Conservation (phyloP, 1,284 basidiomycete species). For the Tremellales sp. region DNA sequence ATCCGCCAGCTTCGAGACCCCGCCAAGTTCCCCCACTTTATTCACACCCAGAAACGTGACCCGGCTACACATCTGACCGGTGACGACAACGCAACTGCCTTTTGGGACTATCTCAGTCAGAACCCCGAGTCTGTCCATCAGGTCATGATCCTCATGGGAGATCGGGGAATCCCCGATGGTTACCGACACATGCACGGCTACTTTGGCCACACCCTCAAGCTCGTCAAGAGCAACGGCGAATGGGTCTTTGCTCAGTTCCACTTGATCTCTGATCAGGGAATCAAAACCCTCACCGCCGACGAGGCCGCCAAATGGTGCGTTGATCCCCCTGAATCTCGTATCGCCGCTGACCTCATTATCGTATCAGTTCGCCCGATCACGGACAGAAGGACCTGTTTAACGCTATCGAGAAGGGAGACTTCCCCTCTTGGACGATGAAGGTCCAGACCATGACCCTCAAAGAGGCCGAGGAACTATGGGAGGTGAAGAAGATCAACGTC, state of each 20-base stretch:
- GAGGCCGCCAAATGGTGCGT: constrained; percentile 40
- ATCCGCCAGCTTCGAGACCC: constrained; percentile 63
- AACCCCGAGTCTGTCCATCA: constrained; percentile 91
- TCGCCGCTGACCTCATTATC: not conserved
- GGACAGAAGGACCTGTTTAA: constrained; percentile 72
- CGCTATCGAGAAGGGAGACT: constrained; percentile 62
- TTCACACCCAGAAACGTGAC: constrained; percentile 85
- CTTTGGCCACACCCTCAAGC: constrained; percentile 89
- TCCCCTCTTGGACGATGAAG: constrained; percentile 37
- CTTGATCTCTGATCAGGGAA: constrained; percentile 67
- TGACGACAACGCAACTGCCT: constrained; percentile 46
- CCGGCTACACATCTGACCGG: constrained; percentile 51
- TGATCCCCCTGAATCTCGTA: not conserved
- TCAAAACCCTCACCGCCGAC: constrained; percentile 56
- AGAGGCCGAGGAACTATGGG: constrained; percentile 82
- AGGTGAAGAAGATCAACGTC: constrained; percentile 44
- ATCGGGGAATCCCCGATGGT: constrained; percentile 75
- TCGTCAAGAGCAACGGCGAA: constrained; percentile 71
- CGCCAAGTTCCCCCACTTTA: constrained; percentile 68
- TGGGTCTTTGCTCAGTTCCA: constrained; percentile 84
- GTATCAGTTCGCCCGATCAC: constrained; percentile 67
- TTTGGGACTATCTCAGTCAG: constrained; percentile 82
- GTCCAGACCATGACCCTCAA: constrained; percentile 80
- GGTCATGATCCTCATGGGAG: constrained; percentile 60
- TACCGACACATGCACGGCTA: constrained; percentile 83